These are phyloP conservation scores for Solanum bukasovii DNA, from an alignment of 257 asterid species.

Conservation along the genomic window DNA sequence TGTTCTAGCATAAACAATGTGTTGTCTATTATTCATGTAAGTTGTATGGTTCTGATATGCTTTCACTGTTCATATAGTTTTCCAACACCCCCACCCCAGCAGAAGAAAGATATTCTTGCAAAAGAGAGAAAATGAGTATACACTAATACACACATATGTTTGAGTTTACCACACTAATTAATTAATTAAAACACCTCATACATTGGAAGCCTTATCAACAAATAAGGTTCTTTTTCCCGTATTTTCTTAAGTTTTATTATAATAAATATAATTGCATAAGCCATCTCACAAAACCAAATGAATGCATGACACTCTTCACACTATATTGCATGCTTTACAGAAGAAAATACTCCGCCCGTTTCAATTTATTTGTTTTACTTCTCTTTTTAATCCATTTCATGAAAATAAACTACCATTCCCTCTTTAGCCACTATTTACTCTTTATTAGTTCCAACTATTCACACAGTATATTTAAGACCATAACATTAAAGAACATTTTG, in stretches of 20 bases:
- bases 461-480: background rate
- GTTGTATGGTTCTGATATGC: no score
- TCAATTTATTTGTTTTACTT: background rate
- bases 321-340: background rate
- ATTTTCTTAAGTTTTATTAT: background rate
- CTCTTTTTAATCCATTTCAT: background rate
- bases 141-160: background rate
- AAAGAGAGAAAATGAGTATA: background rate
- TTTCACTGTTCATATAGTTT: no score
- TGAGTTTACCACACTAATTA: background rate
- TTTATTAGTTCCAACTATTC: background rate
- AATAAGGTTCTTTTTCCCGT: background rate
- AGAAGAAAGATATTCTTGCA: background rate
- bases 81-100: background rate
- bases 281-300: background rate
- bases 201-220: background rate
- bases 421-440: background rate
- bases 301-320: background rate
- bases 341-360: background rate
- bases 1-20: no score
- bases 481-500: background rate
- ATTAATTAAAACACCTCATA: background rate
- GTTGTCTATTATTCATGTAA: no score
- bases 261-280: background rate
- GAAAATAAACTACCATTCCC: no score